Conservation (phyloP, 305 asterid species). For the Lippia alba region DNA sequence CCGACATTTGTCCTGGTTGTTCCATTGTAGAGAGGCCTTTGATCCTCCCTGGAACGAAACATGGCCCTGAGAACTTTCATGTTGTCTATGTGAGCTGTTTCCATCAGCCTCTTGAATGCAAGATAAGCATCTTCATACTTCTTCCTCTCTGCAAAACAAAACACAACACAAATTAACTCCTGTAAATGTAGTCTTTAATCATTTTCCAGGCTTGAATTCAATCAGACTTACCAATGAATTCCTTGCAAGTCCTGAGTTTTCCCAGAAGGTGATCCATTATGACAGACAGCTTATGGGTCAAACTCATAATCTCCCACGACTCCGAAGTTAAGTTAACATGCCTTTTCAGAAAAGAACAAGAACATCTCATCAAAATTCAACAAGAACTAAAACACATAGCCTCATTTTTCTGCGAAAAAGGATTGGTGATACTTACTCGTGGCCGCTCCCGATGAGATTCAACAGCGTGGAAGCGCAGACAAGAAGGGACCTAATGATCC, state of each 20-base stretch:
- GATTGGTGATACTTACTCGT: conserved; percentile 58
- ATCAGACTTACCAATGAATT: conserved; percentile 51
- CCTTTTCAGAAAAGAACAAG: conserved; percentile 39
- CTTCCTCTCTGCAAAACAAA: conserved; percentile 50
- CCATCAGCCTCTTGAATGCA: conserved; percentile 58
- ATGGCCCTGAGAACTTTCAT: conserved; percentile 64
- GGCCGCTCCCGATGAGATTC: conserved; percentile 78
- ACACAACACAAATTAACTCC: not conserved
- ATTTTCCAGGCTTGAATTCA: no score
- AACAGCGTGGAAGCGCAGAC: conserved; percentile 65
- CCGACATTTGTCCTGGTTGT: conserved; percentile 59
- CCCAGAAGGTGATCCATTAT: conserved; percentile 59
- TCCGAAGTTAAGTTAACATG: conserved; percentile 63
- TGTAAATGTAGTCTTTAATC: not conserved
- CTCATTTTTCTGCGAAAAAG: no score
- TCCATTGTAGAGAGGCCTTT: conserved; percentile 75
- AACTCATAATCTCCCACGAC: conserved; percentile 75
- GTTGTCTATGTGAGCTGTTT: conserved; percentile 74
- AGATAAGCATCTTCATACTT: conserved; percentile 48
- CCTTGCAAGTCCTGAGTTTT: conserved; percentile 45
- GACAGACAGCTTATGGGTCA: conserved; percentile 75
- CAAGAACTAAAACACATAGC: no score
- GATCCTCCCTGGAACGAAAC: conserved; percentile 68
- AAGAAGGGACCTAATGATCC: conserved; percentile 78
- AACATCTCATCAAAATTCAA: not conserved